phyloP scores from a whole-genome alignment of 2,329 filamentous ascomycete species.

The Aspergillus alliaceus region DNA sequence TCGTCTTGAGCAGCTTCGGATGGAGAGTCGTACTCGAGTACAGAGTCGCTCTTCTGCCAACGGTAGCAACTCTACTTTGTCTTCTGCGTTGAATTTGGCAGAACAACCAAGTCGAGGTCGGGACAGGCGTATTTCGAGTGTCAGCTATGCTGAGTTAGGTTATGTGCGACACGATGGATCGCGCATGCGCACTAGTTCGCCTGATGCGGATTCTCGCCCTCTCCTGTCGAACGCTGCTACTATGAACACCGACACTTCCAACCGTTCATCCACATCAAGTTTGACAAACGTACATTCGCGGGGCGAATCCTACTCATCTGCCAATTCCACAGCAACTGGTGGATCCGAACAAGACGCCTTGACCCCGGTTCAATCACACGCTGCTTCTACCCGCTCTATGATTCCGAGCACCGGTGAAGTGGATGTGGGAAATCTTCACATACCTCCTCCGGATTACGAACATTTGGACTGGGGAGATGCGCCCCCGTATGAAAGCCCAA shows the following conservation, averaged over 20 bases:
- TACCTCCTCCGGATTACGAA: conserved; percentile 45
- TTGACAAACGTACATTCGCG: conserved; percentile 29
- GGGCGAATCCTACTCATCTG: conserved; percentile 37
- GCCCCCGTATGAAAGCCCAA: conserved; percentile 39
- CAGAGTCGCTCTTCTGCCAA: conserved; percentile 27
- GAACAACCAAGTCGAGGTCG: conserved; percentile 46
- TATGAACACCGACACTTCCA: conserved; percentile 29
- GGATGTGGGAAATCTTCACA: conserved; percentile 38
- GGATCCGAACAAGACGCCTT: conserved; percentile 30
- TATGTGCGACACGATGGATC: conserved; percentile 52
- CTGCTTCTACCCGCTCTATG: conserved; percentile 23
- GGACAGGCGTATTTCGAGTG: conserved; percentile 48
- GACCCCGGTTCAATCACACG: conserved; percentile 29
- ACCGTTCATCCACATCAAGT: conserved; percentile 28
- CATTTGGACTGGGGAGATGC: conserved; percentile 45
- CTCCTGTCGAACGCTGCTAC: conserved; percentile 41
- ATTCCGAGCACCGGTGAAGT: conserved; percentile 29
- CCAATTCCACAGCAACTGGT: conserved; percentile 31
- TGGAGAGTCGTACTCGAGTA: conserved; percentile 55
- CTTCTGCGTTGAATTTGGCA: conserved; percentile 40
- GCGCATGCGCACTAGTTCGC: conserved; percentile 47
- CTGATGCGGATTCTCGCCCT: conserved; percentile 49
- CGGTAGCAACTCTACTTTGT: conserved; percentile 36
- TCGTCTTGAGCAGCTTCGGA: conserved; percentile 64
- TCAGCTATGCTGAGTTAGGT: conserved; percentile 49